A percentile compares a stretch with the other conserved stretches of the same genome.
Evolutionary conservation across 2,329 filamentous ascomycete genomes (phyloP).

Genomic region (Tolypocladium tundrense): DNA sequence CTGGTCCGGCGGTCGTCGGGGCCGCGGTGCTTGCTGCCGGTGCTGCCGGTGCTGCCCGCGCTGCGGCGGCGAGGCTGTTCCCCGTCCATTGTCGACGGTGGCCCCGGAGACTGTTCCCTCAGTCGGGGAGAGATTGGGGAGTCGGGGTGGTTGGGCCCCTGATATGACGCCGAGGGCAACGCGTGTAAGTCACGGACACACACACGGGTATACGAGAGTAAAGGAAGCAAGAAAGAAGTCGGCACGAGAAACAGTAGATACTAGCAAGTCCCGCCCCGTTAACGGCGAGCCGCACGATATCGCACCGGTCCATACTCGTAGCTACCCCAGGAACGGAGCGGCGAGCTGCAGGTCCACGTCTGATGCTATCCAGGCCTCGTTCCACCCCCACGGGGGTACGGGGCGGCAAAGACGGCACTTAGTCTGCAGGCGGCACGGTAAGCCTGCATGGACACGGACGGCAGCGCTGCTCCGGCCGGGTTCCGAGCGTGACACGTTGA

Average conservation of each 20-base stretch:
- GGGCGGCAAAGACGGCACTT: neutral
- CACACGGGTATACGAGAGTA: neutral
- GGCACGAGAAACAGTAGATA: neutral
- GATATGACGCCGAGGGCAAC: neutral
- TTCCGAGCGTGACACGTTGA: neutral
- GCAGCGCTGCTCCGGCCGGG: neutral
- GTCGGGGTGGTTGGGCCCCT: neutral
- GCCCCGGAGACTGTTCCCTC: neutral
- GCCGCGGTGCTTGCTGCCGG: neutral
- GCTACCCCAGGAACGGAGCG: neutral
- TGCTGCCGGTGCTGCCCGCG: neutral
- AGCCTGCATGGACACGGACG: neutral
- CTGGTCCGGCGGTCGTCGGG: neutral
- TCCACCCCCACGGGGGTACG: neutral
- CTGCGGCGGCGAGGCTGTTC: slow-evolving; percentile 1
- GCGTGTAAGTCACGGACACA: neutral
- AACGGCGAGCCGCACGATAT: neutral
- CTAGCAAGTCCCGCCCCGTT: neutral
- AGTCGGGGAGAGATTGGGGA: neutral
- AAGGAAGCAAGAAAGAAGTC: neutral
- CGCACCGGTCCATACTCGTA: neutral
- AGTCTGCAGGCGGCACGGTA: neutral
- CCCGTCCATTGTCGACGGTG: neutral
- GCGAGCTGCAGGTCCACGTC: neutral
- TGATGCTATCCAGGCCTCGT: neutral